These are phyloP conservation scores for Leptographium galeiforme DNA, from an alignment of 2,329 filamentous ascomycete species.

Conservation along the genomic window DNA sequence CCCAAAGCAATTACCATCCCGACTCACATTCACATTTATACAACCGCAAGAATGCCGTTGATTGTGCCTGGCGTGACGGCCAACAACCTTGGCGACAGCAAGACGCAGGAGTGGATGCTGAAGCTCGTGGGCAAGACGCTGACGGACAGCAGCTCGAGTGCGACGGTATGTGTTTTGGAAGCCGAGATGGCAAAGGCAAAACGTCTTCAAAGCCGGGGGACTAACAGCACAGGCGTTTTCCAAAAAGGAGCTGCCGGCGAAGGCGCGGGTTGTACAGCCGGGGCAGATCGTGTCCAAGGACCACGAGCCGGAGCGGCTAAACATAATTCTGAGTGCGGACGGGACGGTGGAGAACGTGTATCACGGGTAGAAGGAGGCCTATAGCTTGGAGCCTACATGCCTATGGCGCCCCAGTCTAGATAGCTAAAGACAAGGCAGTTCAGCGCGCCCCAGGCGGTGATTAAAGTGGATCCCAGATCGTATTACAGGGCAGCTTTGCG, in stretches of 20 bases:
- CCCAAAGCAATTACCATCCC: neutral
- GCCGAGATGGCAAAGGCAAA: neutral
- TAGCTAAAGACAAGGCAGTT: too few species aligned
- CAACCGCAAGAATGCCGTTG: constrained; percentile 43
- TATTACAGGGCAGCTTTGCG: neutral
- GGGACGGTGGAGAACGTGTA: constrained; percentile 46
- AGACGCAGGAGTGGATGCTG: constrained; percentile 44
- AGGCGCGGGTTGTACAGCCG: constrained; percentile 42
- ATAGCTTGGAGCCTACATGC: too few species aligned
- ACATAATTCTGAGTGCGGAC: constrained; percentile 45
- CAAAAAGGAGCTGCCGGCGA: constrained; percentile 44
- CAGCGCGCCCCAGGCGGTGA: too few species aligned
- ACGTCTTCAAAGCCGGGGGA: neutral
- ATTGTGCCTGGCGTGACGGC: constrained; percentile 44
- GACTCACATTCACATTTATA: neutral
- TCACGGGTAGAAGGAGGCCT: constrained; percentile 28
- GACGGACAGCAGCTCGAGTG: constrained; percentile 33
- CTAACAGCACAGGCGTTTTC: constrained; percentile 37
- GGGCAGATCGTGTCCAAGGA: constrained; percentile 46
- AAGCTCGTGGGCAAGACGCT: constrained; percentile 53
- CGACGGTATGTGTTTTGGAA: constrained; percentile 30
- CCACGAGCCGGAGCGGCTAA: constrained; percentile 38
- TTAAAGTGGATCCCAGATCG: too few species aligned
- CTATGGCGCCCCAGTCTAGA: too few species aligned
- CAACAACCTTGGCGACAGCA: constrained; percentile 25